Percentiles rank a stretch among this genome's conserved stretches.
These are phyloP conservation scores for Ustilago lituana DNA, from an alignment of 1,284 basidiomycete genomes.

Conservation along the genomic window DNA sequence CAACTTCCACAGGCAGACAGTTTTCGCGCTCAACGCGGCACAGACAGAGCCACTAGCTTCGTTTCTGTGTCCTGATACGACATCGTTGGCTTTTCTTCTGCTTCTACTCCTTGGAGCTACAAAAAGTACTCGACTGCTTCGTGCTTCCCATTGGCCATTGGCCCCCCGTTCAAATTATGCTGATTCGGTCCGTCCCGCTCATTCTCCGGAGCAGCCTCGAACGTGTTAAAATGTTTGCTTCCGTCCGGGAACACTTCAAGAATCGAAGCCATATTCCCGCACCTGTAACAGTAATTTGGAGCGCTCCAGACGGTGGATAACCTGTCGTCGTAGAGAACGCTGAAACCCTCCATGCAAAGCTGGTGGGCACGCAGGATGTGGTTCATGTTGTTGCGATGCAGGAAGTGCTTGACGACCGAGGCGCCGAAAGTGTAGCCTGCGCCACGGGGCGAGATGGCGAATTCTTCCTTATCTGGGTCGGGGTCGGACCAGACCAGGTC, in stretches of 20 bases:
- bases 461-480: constrained; percentile 98
- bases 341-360: constrained; percentile 98
- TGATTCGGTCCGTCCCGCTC: constrained; percentile 71
- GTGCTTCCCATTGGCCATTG: constrained; percentile 40
- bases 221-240: constrained; percentile 93
- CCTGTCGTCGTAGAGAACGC: constrained; percentile 91
- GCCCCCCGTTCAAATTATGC: constrained; percentile 28
- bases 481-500: constrained; percentile 99
- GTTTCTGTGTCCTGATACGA: no score
- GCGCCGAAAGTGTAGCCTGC: constrained; percentile 99
- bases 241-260: constrained; percentile 93
- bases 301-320: constrained; percentile 98
- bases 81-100: no score
- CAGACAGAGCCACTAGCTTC: no score
- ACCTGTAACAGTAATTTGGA: constrained; percentile 97
- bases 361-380: constrained; percentile 98
- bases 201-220: constrained; percentile 98
- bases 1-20: no score
- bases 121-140: constrained; percentile 62
- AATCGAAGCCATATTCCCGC: constrained; percentile 96
- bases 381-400: constrained; percentile 88
- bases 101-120: constrained; percentile 12
- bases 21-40: no score
- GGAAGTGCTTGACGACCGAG: constrained; percentile 97
- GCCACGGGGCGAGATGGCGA: constrained; percentile 96